Evolutionary conservation across 1,139 yeast genomes (phyloP), one percentile per base, ranked within the genome.

Genomic region (Yamadazyma sp.): DNA sequence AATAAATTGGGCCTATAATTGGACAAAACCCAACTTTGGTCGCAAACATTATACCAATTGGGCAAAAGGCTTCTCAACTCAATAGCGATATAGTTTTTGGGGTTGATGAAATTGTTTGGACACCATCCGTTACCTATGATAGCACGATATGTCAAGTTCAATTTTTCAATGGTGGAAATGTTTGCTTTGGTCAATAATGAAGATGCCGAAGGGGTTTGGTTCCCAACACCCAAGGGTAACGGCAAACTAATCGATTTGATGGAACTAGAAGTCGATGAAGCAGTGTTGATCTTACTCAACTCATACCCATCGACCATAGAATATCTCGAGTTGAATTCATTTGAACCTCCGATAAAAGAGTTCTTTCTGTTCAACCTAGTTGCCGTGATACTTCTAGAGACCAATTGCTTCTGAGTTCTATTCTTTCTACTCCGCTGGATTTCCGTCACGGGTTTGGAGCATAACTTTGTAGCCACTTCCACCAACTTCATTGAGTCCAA

Each of bases 401-500:
- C 68, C 42, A 81, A 58, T 42, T 71, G 75, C 18, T 47, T 53
- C 12, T 41, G 36, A 12, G 46, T 41, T 22, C 35, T 45, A 28
- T 49, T 51, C 18, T 45, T 43, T 12, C 33, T 39, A 35, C 45
- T 38, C 14, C 43, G 48, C 28, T 49, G 48, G 32, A 52, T 56
- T 44, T 66, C 72, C 23, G 64, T 56, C 27, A 63, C 51, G 17
- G 72, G 73, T 33, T 43, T 59, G 7, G 69, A 58, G 8, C 73
- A 63, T 34, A 85, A 61, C 52, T 64, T 76, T 0, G 89, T 81
- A 2, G 86, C 83, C 6, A 77, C 62, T 44, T 81, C 87, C 31
- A 84, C 66, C 42, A 85, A 61, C 43, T 65, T 72, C 59, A 79
- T 77, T 3, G 86, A 69, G 49, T 84, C 91, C 18, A 81, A 62